phyloP scores from a whole-genome alignment of 1,139 yeast species.

The Candida pseudoviswanathii region DNA sequence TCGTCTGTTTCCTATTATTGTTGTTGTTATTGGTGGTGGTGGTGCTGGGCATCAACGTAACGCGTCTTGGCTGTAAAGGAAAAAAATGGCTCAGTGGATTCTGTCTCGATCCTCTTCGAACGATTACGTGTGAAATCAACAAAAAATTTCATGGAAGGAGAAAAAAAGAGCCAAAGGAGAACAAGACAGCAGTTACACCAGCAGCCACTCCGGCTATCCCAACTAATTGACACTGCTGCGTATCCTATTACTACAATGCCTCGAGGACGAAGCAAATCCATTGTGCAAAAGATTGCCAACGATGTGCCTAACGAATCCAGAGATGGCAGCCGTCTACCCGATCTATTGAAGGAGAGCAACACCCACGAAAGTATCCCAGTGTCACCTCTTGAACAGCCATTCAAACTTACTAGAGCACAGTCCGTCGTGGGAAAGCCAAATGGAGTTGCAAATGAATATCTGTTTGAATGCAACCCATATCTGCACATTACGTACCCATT shows the following conservation, averaged over 20 bases:
- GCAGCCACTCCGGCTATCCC: too few species aligned
- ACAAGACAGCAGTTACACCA: too few species aligned
- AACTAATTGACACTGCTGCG: too few species aligned
- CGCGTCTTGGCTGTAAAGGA: too few species aligned
- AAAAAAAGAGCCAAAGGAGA: background rate
- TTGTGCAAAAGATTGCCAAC: constrained; percentile 48
- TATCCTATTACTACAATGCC: constrained; percentile 23
- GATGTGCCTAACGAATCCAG: constrained; percentile 33
- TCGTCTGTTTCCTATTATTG: too few species aligned
- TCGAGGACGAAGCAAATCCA: constrained; percentile 51
- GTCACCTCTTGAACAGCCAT: constrained; percentile 4
- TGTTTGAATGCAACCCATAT: background rate
- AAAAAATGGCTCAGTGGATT: background rate
- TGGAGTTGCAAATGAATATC: background rate
- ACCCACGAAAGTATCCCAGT: background rate
- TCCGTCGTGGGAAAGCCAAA: constrained; percentile 11
- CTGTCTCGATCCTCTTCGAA: background rate
- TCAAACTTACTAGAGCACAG: constrained; percentile 20
- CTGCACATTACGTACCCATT: constrained; percentile 34
- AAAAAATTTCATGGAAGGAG: background rate
- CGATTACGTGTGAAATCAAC: background rate
- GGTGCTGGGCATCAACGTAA: background rate
- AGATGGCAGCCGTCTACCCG: constrained; percentile 20
- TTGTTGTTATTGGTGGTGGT: too few species aligned
- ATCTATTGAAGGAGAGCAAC: background rate